Base-by-base conservation (phyloP, 306 rosid genomes). In the Dicorynia guianensis region DNA sequence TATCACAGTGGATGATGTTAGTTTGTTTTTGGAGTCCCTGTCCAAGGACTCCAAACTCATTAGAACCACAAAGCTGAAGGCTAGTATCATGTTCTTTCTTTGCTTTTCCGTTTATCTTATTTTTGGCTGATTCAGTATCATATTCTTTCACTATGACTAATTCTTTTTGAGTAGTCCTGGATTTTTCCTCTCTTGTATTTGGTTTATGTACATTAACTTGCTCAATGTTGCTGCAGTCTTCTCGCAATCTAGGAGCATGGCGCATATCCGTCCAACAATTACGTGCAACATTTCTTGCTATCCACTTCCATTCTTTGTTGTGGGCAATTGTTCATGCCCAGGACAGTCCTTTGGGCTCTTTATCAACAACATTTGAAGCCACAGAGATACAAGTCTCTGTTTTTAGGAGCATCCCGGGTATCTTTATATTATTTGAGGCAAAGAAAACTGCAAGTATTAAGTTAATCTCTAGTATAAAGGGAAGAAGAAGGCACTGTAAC, bases 331-430 rank as follows among this genome's bases (percentile, higher is more conserved):
- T 87, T 71, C 93, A 88, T 81, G 93, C 96, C 71, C 81, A 89
- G 30, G 92, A 93, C 82, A 93, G 89, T 82, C 98, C 97, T 10
- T 74, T 86, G 81, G 97, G 93, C 75, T 93, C 96, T 52, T 70
- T 91, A 84, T 93, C 97, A 40, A 88, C 96, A n/a, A 91, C 96
- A 63, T 91, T 89, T 77, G 97, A 91, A 91, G 96, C 98, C 72
- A 89, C 80, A 36, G 93, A 88, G 97, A 96, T 91, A 75, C 50
- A 54, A 20, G 40, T 72, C 5, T 11, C 61, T 40, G 40, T 69
- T 19, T 4, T 47, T 9, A 58, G 4, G 39, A 63, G 49, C 20
- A 3, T 72, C 44, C 33, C 0, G 59, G 39, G 61, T 69, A 40
- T 44, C 33, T 20, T 66, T 48, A 11, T 66, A 10, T 44, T 52